phyloP scores from a whole-genome alignment of 768 basidiomycete genomes.

The Serendipita sp. region DNA sequence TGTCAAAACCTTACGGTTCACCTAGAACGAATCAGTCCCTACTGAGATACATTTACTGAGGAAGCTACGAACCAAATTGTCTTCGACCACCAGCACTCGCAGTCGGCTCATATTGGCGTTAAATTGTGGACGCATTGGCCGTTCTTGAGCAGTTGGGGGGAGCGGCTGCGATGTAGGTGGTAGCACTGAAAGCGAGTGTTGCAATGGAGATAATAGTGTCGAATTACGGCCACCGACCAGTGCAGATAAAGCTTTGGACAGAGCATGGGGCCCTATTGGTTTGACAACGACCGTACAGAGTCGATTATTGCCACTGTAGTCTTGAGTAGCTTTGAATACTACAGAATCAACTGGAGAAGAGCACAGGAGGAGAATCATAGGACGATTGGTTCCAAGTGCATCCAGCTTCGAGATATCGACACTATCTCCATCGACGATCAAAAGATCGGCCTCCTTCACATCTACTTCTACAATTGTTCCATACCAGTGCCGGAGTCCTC shows the following conservation, averaged over 20 bases:
- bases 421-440: neutral
- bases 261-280: neutral
- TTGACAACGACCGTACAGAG: neutral
- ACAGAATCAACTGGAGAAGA: neutral
- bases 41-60: constrained; percentile 7
- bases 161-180: neutral
- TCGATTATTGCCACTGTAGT: neutral
- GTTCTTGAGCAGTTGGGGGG: constrained; percentile 21
- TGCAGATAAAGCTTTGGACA: constrained; percentile 22
- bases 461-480: neutral
- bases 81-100: constrained; percentile 75
- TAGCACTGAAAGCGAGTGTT: neutral
- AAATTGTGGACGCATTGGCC: neutral
- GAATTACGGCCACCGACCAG: constrained; percentile 33
- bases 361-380: neutral
- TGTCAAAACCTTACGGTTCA: constrained; percentile 33
- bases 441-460: neutral
- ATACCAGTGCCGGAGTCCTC: neutral
- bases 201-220: neutral
- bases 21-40: constrained; percentile 27
- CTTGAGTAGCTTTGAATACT: neutral
- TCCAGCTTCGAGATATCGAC: neutral
- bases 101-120: constrained; percentile 19
- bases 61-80: constrained; percentile 33
- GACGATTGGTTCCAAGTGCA: neutral